Base-by-base conservation (phyloP, 1,284 basidiomycete genomes). In the Ganoderma lingzhi region DNA sequence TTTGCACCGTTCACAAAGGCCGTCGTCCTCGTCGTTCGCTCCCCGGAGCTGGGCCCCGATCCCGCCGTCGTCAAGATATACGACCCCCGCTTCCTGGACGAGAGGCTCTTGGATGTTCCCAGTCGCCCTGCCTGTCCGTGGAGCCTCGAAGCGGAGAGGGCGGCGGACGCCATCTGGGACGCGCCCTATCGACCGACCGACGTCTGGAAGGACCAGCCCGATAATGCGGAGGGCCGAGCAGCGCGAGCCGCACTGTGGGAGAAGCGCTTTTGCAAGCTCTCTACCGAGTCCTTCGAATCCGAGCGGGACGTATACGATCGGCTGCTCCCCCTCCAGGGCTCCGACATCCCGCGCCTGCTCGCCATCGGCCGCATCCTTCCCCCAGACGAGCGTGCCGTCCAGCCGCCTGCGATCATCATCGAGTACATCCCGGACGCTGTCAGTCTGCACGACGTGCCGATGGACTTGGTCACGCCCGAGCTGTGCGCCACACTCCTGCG, bases 381-480 rank as follows among this genome's bases (percentile, higher is more conserved):
- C 10, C 51, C 62, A 0, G 58, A 67, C 58, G 63, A 66, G 44
- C 66, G 70, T 6, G 70, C 63, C 5, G 32, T 68, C 10, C 37
- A 59, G 3, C 65, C 55, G 1, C 51, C 64, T 19, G 70, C 65
- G 4, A 10, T 71, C 30, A 44, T 68, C 45, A 15, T 68, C 2
- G 70, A 71, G 45, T 66, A 66, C 64, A 64, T 71, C 45, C 64
- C 59, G 3, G 70, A 71, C 59, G 66, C 70, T 3, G 41, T 68
- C 55, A 48, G 23, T 23, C 64, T 71, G 23, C 5, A 19, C 19
- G 60, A 64, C 30, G 39, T 70, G 1, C 28, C 63, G 3, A 14
- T 2, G 12, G 66, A 53, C 6, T 30, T 23, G 44, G 45, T 65
- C 39, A 35, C 61, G 14, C 23, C 17, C 1, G 42, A 42, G 45